Evolutionary conservation across 441 rosid species (phyloP).

Genomic region (Populus hybrid): DNA sequence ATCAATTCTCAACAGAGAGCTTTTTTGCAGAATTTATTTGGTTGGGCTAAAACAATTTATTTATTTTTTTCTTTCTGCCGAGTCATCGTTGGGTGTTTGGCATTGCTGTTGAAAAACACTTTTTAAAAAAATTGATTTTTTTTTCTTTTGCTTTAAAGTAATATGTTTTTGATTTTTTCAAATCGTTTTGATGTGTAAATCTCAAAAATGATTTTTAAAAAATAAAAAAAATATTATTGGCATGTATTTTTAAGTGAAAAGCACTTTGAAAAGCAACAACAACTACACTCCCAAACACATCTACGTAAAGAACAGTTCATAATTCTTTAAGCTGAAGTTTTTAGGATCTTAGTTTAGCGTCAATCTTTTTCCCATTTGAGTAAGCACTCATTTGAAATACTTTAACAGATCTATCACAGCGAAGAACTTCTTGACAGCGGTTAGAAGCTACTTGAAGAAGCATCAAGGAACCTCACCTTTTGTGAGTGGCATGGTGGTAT

Average conservation of each 20-base stretch:
- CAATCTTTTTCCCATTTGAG: neutral
- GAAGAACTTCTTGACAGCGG: conserved; percentile 70
- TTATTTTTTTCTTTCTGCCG: neutral
- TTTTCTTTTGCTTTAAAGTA: no score
- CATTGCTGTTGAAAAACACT: no score
- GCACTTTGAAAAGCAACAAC: no score
- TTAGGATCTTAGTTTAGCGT: neutral
- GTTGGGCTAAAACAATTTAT: neutral
- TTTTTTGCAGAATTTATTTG: neutral
- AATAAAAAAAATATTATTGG: no score
- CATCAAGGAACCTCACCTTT: conserved; percentile 48
- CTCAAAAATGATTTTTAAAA: no score
- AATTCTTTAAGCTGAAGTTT: neutral
- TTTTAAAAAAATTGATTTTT: no score
- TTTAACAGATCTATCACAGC: conserved; percentile 74
- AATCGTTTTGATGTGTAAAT: no score
- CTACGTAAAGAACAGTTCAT: no score
- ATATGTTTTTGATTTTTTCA: no score
- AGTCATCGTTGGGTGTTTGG: no score
- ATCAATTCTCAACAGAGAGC: neutral
- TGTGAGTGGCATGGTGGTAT: conserved; percentile 63
- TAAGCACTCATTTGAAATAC: neutral
- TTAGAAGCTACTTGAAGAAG: conserved; percentile 61
- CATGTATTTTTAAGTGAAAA: no score
- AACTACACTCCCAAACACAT: no score